Evolutionary conservation across 2,329 filamentous ascomycete species (phyloP), one percentile per base, ranked within the genome.

Genomic region (Cladosporium sp.): DNA sequence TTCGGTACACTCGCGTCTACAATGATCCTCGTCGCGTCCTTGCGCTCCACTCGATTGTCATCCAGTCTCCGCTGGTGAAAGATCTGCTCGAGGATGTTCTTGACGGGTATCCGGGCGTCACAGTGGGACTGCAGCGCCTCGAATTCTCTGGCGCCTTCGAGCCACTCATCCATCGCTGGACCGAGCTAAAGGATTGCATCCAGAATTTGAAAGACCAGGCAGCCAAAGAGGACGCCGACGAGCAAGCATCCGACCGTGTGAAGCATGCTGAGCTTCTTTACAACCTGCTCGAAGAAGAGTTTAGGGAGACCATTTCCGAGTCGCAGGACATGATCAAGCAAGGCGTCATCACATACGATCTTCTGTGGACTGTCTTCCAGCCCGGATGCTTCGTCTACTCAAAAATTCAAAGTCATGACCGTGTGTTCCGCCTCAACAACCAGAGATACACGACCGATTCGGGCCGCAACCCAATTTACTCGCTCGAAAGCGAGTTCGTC

Each of bases 151-250:
- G 79, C 0, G 83, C 83, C 0, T 89, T 88, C 60, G 74, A 81
- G 62, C 82, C 83, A 0, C 82, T 90, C 49, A 82, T 88, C 39
- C 85, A 90, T 69, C 79, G 86, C 32, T 89, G 85, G 84, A 72
- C 67, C 0, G 68, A 73, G 39, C 62, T 77, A 9, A 61, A 76
- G 1, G 65, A 73, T 6, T 76, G 85, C 1, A 68, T 71, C 22
- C 55, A 58, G 13, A 54, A 61, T n/a, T 58, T 71, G 15, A 61
- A 62, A 40, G 24, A 58, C 10, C 40, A 62, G 20, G n/a, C 40
- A 12, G 53, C 37, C 13, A 39, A 6, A 35, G 22, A 17, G 17
- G 48, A 15, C 13, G 44, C 40, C 12, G 52, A 36, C 10, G 24
- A 42, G 35, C 13, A 49, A 15, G 32, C 54, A 9, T 34, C 24